Percentiles rank a stretch among this genome's conserved stretches.
These are phyloP conservation scores for Trebouxia gelatinosa DNA, from an alignment of 163 green algal genomes.

Conservation along the genomic window DNA sequence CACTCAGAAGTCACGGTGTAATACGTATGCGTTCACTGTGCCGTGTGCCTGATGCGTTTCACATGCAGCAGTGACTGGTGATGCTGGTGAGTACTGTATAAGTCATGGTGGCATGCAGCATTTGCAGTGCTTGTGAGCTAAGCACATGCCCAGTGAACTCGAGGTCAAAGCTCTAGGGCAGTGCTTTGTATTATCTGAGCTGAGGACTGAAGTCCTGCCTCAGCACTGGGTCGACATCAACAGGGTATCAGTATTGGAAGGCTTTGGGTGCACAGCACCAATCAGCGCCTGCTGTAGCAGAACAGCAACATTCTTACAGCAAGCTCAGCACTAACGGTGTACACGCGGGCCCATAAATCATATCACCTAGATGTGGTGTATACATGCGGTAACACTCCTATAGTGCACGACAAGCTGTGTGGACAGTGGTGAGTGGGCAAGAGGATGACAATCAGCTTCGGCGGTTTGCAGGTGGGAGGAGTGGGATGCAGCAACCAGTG, in stretches of 20 bases:
- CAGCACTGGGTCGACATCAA: too few relatives aligned
- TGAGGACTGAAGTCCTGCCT: too few relatives aligned
- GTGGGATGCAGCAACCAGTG: constrained; percentile 47
- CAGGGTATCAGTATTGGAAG: too few relatives aligned
- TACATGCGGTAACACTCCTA: too few relatives aligned
- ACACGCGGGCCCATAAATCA: too few relatives aligned
- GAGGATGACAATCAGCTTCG: neutral
- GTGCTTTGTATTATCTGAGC: too few relatives aligned
- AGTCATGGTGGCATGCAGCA: neutral
- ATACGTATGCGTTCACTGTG: neutral
- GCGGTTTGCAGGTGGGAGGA: constrained; percentile 43
- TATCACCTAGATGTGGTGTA: neutral
- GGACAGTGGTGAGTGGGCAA: too few relatives aligned
- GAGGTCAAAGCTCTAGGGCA: constrained; percentile 15
- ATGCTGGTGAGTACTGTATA: neutral
- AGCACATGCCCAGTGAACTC: neutral
- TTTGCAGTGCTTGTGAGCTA: neutral
- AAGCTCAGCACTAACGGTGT: too few relatives aligned
- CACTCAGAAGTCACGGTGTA: neutral
- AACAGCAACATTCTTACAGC: too few relatives aligned
- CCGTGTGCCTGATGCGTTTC: neutral
- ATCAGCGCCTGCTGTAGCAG: too few relatives aligned
- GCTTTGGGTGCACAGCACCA: too few relatives aligned
- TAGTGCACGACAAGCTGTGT: too few relatives aligned
- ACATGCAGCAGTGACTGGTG: neutral